A percentile compares a stretch with the other conserved stretches of the same genome.
These are phyloP conservation scores for Populus hybrid DNA, from an alignment of 441 rosid genomes.

Conservation along the genomic window DNA sequence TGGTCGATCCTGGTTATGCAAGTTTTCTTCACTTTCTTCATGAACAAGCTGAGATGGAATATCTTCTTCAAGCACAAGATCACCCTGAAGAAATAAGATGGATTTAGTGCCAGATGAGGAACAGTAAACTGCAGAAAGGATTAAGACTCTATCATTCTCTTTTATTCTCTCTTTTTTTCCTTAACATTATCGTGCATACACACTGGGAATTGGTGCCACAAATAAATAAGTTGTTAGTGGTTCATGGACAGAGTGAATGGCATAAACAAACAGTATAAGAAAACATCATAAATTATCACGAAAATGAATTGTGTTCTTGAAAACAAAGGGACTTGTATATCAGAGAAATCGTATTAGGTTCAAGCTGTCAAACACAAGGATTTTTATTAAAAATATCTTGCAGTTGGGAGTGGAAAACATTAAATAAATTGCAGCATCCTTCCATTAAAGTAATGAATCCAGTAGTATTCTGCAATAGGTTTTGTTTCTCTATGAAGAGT, in stretches of 20 bases:
- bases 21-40: constrained; percentile 29
- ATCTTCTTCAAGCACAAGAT: constrained; percentile 28
- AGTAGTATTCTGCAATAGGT: neutral
- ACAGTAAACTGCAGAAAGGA: neutral
- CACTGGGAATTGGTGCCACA: neutral
- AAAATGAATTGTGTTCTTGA: neutral
- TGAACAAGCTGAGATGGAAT: constrained; percentile 19
- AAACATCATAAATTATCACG: neutral
- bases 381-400: neutral
- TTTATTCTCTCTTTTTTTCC: neutral
- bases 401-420: neutral
- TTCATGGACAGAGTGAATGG: neutral
- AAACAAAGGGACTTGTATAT: neutral
- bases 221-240: neutral
- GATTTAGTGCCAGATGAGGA: neutral
- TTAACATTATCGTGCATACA: neutral
- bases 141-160: neutral
- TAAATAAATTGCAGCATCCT: constrained; percentile 1
- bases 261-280: neutral
- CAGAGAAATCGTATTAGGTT: neutral
- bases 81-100: constrained; percentile 26
- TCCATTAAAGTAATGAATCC: neutral
- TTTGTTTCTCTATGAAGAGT: neutral
- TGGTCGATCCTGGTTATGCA: constrained; percentile 21
- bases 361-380: neutral